Conservation (phyloP, 768 basidiomycete species). For the Exsudoporus frostii region DNA sequence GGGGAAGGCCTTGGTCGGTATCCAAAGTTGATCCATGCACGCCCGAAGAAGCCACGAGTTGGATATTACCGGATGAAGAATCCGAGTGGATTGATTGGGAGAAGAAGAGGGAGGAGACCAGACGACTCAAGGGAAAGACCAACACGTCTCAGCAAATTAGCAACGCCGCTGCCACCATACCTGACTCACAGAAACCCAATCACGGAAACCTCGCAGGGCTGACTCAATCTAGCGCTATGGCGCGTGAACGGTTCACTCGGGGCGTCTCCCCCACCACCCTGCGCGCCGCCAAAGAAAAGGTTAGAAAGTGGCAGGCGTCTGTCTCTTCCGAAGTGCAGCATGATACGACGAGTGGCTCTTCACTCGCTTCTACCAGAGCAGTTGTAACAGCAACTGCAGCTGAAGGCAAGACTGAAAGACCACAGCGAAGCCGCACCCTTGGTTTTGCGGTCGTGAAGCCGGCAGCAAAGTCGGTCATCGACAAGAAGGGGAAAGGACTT, state of each 20-base stretch:
- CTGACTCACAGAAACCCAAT: conserved; percentile 3
- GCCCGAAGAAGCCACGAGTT: conserved; percentile 26
- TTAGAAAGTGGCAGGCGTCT: conserved; percentile 35
- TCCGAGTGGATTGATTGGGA: conserved; percentile 50
- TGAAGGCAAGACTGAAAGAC: conserved; percentile 20
- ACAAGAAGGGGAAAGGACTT: conserved; percentile 21
- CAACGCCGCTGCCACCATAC: not conserved
- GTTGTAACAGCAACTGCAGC: not conserved
- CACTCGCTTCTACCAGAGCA: conserved; percentile 3
- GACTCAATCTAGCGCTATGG: not conserved
- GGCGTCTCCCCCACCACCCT: conserved; percentile 27
- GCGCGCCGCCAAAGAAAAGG: conserved; percentile 34
- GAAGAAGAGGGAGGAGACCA: conserved; percentile 24
- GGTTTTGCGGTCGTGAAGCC: conserved; percentile 46
- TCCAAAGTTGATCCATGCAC: conserved; percentile 19
- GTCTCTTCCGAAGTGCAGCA: conserved; percentile 21
- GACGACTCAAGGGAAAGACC: conserved; percentile 16
- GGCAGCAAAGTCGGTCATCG: conserved; percentile 16
- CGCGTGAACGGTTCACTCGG: conserved; percentile 3
- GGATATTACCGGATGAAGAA: conserved; percentile 46
- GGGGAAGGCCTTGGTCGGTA: conserved; percentile 32
- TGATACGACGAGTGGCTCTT: not conserved
- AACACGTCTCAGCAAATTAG: conserved; percentile 9
- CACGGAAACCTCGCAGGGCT: not conserved
- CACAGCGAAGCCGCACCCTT: conserved; percentile 29